Percentiles rank a stretch among this genome's conserved stretches.
Evolutionary conservation across 129 eudicot species (phyloP).

Genomic region (Silybum marianum): DNA sequence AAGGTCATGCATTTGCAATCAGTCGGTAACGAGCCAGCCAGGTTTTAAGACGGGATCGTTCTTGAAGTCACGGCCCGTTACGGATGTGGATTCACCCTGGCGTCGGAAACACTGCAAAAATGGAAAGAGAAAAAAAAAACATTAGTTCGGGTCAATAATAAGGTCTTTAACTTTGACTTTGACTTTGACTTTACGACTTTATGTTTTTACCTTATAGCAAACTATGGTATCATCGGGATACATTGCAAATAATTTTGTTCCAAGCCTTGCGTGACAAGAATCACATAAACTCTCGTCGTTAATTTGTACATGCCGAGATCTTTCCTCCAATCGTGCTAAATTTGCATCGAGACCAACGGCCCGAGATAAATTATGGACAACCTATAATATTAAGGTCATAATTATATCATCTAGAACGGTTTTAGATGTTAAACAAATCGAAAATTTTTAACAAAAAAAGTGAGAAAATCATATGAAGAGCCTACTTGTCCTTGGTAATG

Average conservation of each 20-base stretch:
- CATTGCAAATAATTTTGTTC: slow-evolving; percentile 96
- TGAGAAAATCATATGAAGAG: slow-evolving; percentile 16
- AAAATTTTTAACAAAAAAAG: background rate
- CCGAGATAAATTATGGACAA: slow-evolving; percentile 81
- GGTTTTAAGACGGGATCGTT: slow-evolving; percentile 62
- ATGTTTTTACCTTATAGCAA: slow-evolving; percentile 74
- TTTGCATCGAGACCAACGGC: slow-evolving; percentile 80
- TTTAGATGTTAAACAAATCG: background rate
- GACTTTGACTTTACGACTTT: slow-evolving; percentile 13
- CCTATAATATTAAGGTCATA: slow-evolving; percentile 41
- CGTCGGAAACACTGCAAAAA: slow-evolving; percentile 84
- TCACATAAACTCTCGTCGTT: slow-evolving; percentile 93
- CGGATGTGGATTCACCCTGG: slow-evolving; percentile 94
- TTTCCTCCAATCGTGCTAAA: slow-evolving; percentile 87
- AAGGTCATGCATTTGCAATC: slow-evolving; percentile 23
- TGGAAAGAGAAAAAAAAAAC: background rate
- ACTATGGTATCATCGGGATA: slow-evolving; percentile 95
- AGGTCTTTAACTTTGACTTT: slow-evolving; percentile 16
- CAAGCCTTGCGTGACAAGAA: slow-evolving; percentile 97
- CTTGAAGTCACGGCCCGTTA: slow-evolving; percentile 76
- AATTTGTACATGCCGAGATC: slow-evolving; percentile 87
- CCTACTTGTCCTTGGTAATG: slow-evolving; percentile 84
- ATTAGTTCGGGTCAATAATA: slow-evolving; percentile 14
- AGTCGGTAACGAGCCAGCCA: slow-evolving; percentile 70
- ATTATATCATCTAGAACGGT: slow-evolving; percentile 10